Evolutionary conservation across 2,329 filamentous ascomycete genomes (phyloP), one percentile per base, ranked within the genome.

Genomic region (Xylariaceae sp.): DNA sequence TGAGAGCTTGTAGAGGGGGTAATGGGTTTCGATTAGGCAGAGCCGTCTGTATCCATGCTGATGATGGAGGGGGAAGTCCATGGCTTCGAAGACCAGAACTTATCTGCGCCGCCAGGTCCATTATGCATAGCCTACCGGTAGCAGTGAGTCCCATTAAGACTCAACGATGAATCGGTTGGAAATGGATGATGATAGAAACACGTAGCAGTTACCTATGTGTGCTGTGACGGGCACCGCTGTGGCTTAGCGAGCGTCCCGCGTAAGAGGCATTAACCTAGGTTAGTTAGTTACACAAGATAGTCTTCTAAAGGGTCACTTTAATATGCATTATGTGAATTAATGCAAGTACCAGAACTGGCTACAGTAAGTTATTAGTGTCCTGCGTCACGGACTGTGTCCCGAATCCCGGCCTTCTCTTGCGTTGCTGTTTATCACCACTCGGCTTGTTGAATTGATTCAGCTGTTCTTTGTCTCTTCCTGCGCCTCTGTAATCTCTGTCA

Each of bases 1-100:
- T 77, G 18, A 95, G 78, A 3, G 87, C 86, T 26, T 84, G 80
- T 1, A 91, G 71, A 0, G 88, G 85, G 1, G 82, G 84, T 15
- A 76, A 75, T 42, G 74, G 79, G 68, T 61, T 80, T 71, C 70
- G 80, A 15, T 78, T 75, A 9, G 79, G 71, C 54, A 87, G 68
- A 67, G 92, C 83, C 52, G 72, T 73, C 53, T 77, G 75, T 26
- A 94, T 78, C 82, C 88, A 92, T 53, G 79, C 60, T 34, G 67
- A 53, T 1, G 79, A 77, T 1, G 80, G 70, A 62, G 72, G 34
- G 65, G 85, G 71, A 73, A 86, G 63, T 71, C 76, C 72, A 73
- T 86, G 67, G 63, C 75, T 64, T 65, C 77, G 63, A 71, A 84
- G 71, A 65, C 78, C 69, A 47, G 68, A 60, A 57, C 75, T 76